Conservation (phyloP, 2,329 filamentous ascomycete species). For the Cryphonectria japonica region DNA sequence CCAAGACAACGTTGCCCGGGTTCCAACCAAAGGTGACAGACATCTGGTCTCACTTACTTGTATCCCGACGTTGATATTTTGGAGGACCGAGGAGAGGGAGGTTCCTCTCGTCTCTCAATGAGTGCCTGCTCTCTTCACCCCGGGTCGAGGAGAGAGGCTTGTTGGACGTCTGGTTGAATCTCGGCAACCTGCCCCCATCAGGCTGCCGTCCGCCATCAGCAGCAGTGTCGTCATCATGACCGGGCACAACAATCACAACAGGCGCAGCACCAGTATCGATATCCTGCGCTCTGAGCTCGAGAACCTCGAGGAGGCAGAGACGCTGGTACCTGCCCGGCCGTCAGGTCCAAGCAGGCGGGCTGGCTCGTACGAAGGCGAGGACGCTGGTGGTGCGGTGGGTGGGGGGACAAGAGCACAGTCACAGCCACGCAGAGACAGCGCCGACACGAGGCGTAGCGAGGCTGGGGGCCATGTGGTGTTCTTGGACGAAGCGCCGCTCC, state of each 20-base stretch:
- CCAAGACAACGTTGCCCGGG: not conserved
- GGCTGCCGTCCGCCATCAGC: not conserved
- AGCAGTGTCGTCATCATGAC: slow-evolving; percentile 29
- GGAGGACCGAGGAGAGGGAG: not conserved
- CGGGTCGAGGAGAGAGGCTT: not conserved
- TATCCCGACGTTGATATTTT: not conserved
- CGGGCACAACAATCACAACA: slow-evolving; percentile 26
- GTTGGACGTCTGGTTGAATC: not conserved
- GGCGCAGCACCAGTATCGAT: slow-evolving; percentile 28
- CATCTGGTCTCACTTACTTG: not conserved
- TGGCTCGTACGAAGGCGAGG: not conserved
- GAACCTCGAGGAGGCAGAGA: slow-evolving; percentile 33
- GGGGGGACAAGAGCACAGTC: slow-evolving; percentile 1
- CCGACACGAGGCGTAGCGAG: slow-evolving; percentile 23
- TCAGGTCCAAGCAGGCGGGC: slow-evolving; percentile 10
- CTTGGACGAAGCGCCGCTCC: slow-evolving; percentile 15
- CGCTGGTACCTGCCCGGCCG: slow-evolving; percentile 6
- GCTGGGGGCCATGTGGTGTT: slow-evolving; percentile 20
- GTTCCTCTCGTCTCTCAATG: not conserved
- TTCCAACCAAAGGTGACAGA: not conserved
- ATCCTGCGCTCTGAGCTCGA: slow-evolving; percentile 35
- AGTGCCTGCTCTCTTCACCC: not conserved
- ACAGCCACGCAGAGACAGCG: slow-evolving; percentile 9
- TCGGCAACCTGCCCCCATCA: not conserved
- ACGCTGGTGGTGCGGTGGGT: not conserved